A percentile compares a stretch with the other conserved stretches of the same genome.
phyloP scores from a whole-genome alignment of 768 basidiomycete species.

The Mycena olivaceomarginata region DNA sequence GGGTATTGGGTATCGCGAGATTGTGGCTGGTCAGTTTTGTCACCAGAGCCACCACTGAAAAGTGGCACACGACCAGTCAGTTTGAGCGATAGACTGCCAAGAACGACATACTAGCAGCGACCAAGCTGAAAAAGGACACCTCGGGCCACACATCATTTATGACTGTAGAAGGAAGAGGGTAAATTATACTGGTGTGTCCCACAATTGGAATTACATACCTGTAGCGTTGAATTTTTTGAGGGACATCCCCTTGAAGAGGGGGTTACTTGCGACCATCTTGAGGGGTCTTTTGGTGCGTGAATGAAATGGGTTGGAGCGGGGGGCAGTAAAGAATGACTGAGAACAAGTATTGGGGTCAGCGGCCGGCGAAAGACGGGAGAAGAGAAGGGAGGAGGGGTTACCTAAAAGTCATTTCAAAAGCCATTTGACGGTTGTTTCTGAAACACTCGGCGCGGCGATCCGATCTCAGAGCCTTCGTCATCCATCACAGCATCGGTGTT shows the following conservation, averaged over 20 bases:
- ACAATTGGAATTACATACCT: too few species aligned
- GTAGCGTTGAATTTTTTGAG: constrained; percentile 59
- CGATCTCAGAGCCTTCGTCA: too few species aligned
- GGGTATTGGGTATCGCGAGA: constrained; percentile 71
- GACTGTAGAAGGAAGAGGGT: constrained; percentile 55
- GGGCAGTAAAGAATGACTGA: too few species aligned
- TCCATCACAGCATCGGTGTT: too few species aligned
- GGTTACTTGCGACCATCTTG: constrained; percentile 30
- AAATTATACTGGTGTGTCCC: too few species aligned
- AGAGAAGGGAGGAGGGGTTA: too few species aligned
- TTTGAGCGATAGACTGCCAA: constrained; percentile 53
- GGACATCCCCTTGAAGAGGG: constrained; percentile 17
- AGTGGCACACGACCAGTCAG: constrained; percentile 61
- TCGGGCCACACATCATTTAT: constrained; percentile 83
- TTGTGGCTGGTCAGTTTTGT: constrained; percentile 67
- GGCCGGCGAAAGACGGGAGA: too few species aligned
- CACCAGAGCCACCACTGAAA: constrained; percentile 75
- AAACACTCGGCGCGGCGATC: too few species aligned
- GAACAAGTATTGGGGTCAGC: too few species aligned
- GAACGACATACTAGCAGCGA: constrained; percentile 71
- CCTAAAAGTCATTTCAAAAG: too few species aligned
- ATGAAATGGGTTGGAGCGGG: too few species aligned
- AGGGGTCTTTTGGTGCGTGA: constrained; percentile 5
- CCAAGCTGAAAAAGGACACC: constrained; percentile 74
- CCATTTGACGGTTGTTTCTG: too few species aligned